Evolutionary conservation across 169 alveolate genomes (phyloP).

Genomic region (Cryptosporidium parvum): DNA sequence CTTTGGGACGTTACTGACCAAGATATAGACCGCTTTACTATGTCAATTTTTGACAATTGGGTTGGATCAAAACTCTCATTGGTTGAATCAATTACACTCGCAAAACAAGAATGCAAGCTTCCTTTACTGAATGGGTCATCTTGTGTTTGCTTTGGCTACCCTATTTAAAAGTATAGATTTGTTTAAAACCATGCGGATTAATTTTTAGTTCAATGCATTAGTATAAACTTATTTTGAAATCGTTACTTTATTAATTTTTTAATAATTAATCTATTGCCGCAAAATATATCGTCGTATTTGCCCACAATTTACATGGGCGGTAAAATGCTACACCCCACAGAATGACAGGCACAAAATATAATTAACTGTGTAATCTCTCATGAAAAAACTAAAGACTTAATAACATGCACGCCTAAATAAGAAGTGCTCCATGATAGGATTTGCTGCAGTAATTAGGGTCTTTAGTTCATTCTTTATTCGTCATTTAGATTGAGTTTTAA

Average conservation of each 20-base stretch:
- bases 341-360: slow-evolving; percentile 1
- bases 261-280: slow-evolving; percentile 8
- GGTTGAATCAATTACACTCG: slow-evolving; percentile 46
- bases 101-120: slow-evolving; percentile 55
- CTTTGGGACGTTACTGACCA: slow-evolving; percentile 76
- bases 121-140: slow-evolving; percentile 66
- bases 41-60: slow-evolving; percentile 73
- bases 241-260: neutral
- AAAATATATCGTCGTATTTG: slow-evolving; percentile 23
- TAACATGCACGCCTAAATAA: slow-evolving; percentile 3
- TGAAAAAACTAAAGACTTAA: neutral
- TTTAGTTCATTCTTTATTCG: neutral
- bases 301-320: slow-evolving; percentile 78
- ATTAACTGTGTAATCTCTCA: slow-evolving; percentile 5
- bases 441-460: slow-evolving; percentile 6
- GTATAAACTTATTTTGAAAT: neutral
- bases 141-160: slow-evolving; percentile 67
- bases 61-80: slow-evolving; percentile 33
- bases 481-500: neutral
- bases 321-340: slow-evolving; percentile 62
- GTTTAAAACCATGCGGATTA: no score
- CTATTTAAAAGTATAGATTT: neutral
- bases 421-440: slow-evolving; percentile 3
- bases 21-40: slow-evolving; percentile 69
- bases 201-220: neutral